Conservation (phyloP, 2,329 filamentous ascomycete genomes). For the Macrophomina tecta region DNA sequence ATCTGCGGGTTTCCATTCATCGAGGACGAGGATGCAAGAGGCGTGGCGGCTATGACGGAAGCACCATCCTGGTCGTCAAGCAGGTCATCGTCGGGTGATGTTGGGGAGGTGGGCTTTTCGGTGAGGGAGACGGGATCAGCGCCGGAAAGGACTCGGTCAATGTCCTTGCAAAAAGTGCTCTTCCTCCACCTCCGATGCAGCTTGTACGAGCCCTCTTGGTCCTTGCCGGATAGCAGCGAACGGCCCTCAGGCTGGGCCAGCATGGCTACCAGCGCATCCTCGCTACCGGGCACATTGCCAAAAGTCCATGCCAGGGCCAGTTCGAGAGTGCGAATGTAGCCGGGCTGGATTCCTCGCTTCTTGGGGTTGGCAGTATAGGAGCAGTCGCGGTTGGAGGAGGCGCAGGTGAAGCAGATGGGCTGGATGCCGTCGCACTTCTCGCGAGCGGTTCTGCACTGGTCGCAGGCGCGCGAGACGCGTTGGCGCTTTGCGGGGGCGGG, state of each 20-base stretch:
- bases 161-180: slow-evolving; percentile 66
- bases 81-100: slow-evolving; percentile 27
- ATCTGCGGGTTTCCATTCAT: background rate
- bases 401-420: slow-evolving; percentile 71
- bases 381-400: slow-evolving; percentile 67
- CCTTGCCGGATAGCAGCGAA: slow-evolving; percentile 59
- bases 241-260: slow-evolving; percentile 57
- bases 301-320: slow-evolving; percentile 71
- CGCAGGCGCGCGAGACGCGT: slow-evolving; percentile 71
- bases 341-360: slow-evolving; percentile 79
- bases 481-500: slow-evolving; percentile 57
- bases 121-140: slow-evolving; percentile 33
- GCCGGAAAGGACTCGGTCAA: slow-evolving; percentile 66
- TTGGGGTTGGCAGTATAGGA: slow-evolving; percentile 76
- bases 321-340: slow-evolving; percentile 77
- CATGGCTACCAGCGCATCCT: slow-evolving; percentile 62
- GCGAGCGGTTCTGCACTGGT: slow-evolving; percentile 69
- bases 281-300: slow-evolving; percentile 64
- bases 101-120: slow-evolving; percentile 32
- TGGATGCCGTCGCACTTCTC: slow-evolving; percentile 76
- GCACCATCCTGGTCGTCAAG: slow-evolving; percentile 20
- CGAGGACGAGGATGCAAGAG: background rate
- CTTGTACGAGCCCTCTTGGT: slow-evolving; percentile 60
- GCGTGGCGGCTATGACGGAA: slow-evolving; percentile 9
- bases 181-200: slow-evolving; percentile 68